Percentiles rank a stretch among this genome's conserved stretches.
Evolutionary conservation across 768 basidiomycete genomes (phyloP).

Genomic region (Mycena kentingensis): DNA sequence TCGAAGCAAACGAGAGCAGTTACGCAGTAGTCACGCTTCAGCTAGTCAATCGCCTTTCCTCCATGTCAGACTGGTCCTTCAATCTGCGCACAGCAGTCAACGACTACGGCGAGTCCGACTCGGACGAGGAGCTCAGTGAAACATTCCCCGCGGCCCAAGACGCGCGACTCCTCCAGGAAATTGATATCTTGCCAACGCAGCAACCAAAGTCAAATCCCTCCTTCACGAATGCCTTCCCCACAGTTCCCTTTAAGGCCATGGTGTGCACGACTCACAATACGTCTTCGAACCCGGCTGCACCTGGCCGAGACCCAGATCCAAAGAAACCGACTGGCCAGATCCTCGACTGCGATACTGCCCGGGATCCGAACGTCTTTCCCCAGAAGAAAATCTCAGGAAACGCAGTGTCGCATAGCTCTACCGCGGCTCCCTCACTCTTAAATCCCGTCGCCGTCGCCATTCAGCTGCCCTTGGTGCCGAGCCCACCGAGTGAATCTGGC

Average conservation of each 20-base stretch:
- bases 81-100: constrained; percentile 32
- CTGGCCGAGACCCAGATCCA: background rate
- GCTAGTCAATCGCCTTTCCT: too few species aligned
- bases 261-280: constrained; percentile 36
- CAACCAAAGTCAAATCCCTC: constrained; percentile 74
- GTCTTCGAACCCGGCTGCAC: background rate
- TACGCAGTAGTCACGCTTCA: too few species aligned
- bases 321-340: constrained; percentile 29
- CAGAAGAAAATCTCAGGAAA: constrained; percentile 7
- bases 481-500: too few species aligned
- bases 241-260: constrained; percentile 78
- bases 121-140: constrained; percentile 5
- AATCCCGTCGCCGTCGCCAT: background rate
- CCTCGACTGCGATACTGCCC: constrained; percentile 49
- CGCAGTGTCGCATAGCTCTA: too few species aligned
- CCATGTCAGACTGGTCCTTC: constrained; percentile 39
- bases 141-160: constrained; percentile 25
- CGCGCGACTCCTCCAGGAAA: constrained; percentile 40
- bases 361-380: constrained; percentile 28
- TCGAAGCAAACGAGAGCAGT: too few species aligned
- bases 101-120: constrained; percentile 28
- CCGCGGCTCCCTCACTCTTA: background rate
- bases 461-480: too few species aligned
- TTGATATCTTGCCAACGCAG: constrained; percentile 61
- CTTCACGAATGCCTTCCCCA: too few species aligned